Percentiles rank a stretch among this genome's conserved stretches.
Evolutionary conservation across 257 asterid species (phyloP).

Genomic region (Cinchona pubescens): DNA sequence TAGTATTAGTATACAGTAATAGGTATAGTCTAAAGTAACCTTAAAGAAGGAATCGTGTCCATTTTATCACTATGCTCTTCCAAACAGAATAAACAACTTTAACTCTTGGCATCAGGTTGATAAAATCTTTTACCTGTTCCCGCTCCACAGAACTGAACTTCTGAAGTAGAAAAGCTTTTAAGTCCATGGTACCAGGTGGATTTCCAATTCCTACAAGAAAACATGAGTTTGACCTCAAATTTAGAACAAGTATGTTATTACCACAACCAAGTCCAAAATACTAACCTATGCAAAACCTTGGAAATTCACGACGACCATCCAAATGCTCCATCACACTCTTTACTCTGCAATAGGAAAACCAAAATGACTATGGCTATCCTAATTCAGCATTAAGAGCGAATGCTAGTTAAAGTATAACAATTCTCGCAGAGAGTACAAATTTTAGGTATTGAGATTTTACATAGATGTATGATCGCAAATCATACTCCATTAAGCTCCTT

Average conservation of each 20-base stretch:
- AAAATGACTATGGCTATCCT: background rate
- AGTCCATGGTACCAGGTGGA: constrained; percentile 96
- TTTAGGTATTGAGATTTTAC: background rate
- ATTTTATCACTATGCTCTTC: background rate
- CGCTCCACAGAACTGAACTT: constrained; percentile 76
- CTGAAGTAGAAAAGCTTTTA: constrained; percentile 92
- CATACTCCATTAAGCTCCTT: no score
- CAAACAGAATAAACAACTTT: background rate
- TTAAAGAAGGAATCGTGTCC: background rate
- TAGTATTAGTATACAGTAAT: background rate
- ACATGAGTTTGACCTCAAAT: constrained; percentile 1
- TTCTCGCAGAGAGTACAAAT: background rate
- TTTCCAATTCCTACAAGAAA: constrained; percentile 65
- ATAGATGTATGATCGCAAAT: background rate
- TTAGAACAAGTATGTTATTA: constrained; percentile 8
- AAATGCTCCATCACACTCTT: constrained; percentile 88
- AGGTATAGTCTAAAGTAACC: background rate
- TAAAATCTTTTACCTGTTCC: constrained; percentile 46
- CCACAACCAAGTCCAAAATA: constrained; percentile 11
- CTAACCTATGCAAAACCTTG: constrained; percentile 90
- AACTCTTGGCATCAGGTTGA: background rate
- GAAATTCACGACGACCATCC: constrained; percentile 83
- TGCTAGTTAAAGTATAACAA: background rate
- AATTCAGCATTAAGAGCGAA: background rate
- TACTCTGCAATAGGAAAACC: constrained; percentile 46